Conservation (phyloP, 176 grass and related monocot genomes). For the Rhynchospora pubera region DNA sequence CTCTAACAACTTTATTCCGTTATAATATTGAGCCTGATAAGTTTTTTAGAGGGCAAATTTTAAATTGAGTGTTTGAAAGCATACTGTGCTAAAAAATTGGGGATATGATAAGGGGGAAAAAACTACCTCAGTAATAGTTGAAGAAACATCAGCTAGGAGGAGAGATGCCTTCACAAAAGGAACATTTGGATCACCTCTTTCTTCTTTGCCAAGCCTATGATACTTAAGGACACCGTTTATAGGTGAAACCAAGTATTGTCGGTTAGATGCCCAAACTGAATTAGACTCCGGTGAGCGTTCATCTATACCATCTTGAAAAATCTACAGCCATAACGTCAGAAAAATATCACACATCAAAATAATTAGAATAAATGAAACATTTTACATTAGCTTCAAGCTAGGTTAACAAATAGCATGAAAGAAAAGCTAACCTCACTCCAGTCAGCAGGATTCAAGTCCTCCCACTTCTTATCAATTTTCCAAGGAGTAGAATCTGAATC, state of each 20-base stretch:
- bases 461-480: slow-evolving; percentile 88
- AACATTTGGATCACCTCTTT: slow-evolving; percentile 56
- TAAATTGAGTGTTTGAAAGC: neutral
- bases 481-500: slow-evolving; percentile 71
- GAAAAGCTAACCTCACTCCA: slow-evolving; percentile 73
- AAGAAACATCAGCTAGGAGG: slow-evolving; percentile 85
- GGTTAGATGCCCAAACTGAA: slow-evolving; percentile 59
- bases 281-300: slow-evolving; percentile 27
- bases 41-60: slow-evolving; percentile 23
- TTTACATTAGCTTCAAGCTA: neutral
- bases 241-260: slow-evolving; percentile 79
- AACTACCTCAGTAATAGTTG: slow-evolving; percentile 76
- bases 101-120: slow-evolving; percentile 14
- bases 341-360: neutral
- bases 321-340: slow-evolving; percentile 33
- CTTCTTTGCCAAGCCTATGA: slow-evolving; percentile 80
- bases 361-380: neutral
- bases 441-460: slow-evolving; percentile 69
- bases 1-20: slow-evolving; percentile 91
- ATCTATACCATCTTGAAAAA: slow-evolving; percentile 89
- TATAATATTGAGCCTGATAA: slow-evolving; percentile 89
- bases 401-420: neutral
- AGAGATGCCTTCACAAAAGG: slow-evolving; percentile 91
- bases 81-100: neutral
- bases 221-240: slow-evolving; percentile 99